Base-by-base conservation (phyloP, 2,329 filamentous ascomycete species). In the Penicillium sp. region DNA sequence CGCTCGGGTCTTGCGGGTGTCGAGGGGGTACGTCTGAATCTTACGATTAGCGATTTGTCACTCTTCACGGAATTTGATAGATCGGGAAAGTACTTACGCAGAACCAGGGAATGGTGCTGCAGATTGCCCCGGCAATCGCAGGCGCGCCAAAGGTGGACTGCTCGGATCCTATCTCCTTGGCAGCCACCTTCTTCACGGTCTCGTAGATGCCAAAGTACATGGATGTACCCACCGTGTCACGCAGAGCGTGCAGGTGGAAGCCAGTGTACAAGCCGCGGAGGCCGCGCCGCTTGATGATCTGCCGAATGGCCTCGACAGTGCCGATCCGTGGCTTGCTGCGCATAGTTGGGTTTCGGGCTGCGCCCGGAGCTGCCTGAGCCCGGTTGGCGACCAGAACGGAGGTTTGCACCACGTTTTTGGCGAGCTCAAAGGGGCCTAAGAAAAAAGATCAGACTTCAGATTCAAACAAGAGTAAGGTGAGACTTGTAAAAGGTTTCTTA, bases 381-480 rank as follows among this genome's bases (percentile, higher is more conserved):
- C 76, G 70, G 40, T 78, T 74, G 9, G 77, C 74, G 60, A 81
- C 77, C 49, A 81, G 66, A 36, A 81, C 78, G 1, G 79, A 81
- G 9, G 79, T 79, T 63, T 81, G 79, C 16, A 80, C 77, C 5
- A 80, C 79, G 57, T 81, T 81, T 65, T 81, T 81, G 51, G 79
- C 75, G 36, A 80, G 66, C 68, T 81, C 79, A 54, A 81, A 79
- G 1, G 79, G 79, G 59, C 78, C 78, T 79, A 33, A 46, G 19
- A 14, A 9, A 50, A 52, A 6, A 22, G 4, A 40, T 64, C 44
- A 62, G 58, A 44, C 22, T 2, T 43, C 5, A 54, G 50, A n/a
- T 24, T n/a, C 9, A 11, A 31, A 31, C 13, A n/a, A 33, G 24
- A 50, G 46, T 13, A 50, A 50, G 31, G 24, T 13, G 22, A 10